Base-by-base conservation (phyloP, 352 stramenopile genomes). In the Phytophthora multivora region DNA sequence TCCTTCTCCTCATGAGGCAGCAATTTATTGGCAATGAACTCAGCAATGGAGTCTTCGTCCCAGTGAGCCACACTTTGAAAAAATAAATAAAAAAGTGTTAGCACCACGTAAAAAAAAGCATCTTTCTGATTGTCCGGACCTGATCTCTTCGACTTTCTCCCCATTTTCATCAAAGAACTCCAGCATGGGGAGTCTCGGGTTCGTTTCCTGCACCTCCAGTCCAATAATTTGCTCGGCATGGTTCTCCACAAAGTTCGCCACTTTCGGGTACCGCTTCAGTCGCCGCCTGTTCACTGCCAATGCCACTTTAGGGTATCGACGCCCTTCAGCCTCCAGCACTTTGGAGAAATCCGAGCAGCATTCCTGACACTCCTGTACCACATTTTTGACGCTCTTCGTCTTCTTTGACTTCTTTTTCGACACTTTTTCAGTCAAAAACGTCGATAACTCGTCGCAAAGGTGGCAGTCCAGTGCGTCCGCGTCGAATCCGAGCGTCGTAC, bases 1-100 rank as follows among this genome's bases (percentile, higher is more conserved):
- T 64, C 38, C 3, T 51, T 38, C 11, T 67, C 47, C 5, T 75
- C 62, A 8, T 71, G 51, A 25, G 59, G 50, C 51, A 77, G 61
- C 40, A 91, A 28, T 52, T 91, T 91, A 7, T 77, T 79, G 19
- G 61, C 69, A 40, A 91, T 80, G 48, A 89, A 90, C 74, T 91
- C 82, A 7, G 72, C 71, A 65, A 91, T 89, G 6, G 82, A 81
- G 23, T 86, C 75, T 57, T 91, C 82, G 26, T 91, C 79, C 82
- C 82, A 91, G 45, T 80, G 75, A 35, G 79, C 76, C 52, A 91
- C 83, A 58, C 82, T 91, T 19, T 28, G 28, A 59, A 67, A 40
- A 38, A 52, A 39, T 16, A 48, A n/a, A 42, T 39, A 45, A 4
- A 19, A 39, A n/a, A n/a, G n/a, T n/a, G n/a, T 30, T 36, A 19